These are phyloP conservation scores for Lineolata rhizophorae DNA, from an alignment of 495 filamentous ascomycete genomes.

Conservation along the genomic window DNA sequence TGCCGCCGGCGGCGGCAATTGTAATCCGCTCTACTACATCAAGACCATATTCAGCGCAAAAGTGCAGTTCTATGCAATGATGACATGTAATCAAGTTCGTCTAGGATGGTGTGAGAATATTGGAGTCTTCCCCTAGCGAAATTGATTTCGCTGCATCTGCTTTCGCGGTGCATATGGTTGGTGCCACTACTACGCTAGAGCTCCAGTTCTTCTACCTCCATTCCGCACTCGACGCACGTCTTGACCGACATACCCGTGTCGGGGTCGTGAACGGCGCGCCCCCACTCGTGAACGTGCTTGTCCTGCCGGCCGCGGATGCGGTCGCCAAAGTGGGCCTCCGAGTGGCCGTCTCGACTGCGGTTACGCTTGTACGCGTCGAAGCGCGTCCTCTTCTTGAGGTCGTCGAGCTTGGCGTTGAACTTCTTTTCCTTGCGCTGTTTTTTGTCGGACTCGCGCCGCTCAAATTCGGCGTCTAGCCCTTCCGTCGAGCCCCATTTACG, in stretches of 20 bases:
- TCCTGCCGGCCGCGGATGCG: conserved; percentile 30
- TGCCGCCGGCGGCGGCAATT: no score
- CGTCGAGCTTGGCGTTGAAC: conserved; percentile 69
- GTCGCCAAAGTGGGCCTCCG: conserved; percentile 46
- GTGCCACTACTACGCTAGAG: conserved; percentile 42
- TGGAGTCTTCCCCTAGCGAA: no score
- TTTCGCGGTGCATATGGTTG: no score
- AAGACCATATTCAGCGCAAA: no score
- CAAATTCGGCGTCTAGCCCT: conserved; percentile 75
- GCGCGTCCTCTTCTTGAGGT: conserved; percentile 80
- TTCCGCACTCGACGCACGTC: conserved; percentile 73
- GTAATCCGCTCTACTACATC: no score
- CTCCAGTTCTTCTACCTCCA: conserved; percentile 93
- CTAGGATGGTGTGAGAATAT: no score
- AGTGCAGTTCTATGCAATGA: no score
- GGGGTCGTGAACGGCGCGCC: conserved; percentile 50
- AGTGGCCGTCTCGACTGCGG: conserved; percentile 25
- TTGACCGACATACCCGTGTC: conserved; percentile 61
- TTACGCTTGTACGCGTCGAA: conserved; percentile 65
- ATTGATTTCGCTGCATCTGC: no score
- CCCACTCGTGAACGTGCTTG: conserved; percentile 89
- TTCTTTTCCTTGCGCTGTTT: conserved; percentile 79
- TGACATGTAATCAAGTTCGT: no score
- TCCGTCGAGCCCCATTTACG: conserved; percentile 78
- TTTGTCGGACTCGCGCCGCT: conserved; percentile 54